These are phyloP conservation scores for Solanum hybrid DNA, from an alignment of 305 asterid species.

Conservation along the genomic window DNA sequence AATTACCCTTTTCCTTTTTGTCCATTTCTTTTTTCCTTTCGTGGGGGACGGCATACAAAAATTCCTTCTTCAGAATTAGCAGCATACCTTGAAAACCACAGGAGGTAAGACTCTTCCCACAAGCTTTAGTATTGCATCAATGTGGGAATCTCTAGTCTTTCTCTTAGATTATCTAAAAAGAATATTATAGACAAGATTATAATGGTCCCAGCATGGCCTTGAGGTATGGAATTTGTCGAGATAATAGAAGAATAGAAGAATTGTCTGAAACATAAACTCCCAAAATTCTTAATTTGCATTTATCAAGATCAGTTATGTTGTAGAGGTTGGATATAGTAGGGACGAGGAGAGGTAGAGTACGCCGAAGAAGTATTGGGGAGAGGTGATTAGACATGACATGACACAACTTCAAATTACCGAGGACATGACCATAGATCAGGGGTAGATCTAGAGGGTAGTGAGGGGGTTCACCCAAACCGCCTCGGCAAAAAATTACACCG, in stretches of 20 bases:
- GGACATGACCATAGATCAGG: background rate
- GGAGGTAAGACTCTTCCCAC: background rate
- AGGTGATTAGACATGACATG: background rate
- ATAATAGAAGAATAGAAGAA: background rate
- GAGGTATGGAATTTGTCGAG: background rate
- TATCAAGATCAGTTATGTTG: background rate
- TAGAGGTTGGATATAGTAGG: background rate
- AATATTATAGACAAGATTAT: background rate
- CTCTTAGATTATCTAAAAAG: background rate
- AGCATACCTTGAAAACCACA: background rate
- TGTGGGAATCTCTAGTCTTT: background rate
- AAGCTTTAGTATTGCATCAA: background rate
- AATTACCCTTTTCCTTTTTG: background rate
- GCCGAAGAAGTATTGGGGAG: background rate
- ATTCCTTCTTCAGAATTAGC: background rate
- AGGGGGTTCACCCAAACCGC: background rate
- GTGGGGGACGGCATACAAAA: background rate
- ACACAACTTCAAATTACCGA: background rate
- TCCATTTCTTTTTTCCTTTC: background rate
- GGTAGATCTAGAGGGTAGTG: background rate
- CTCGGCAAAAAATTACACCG: background rate
- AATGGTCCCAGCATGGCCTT: background rate
- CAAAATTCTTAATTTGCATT: background rate
- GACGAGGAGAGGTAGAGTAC: background rate
- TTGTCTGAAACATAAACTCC: background rate